Evolutionary conservation across 1,284 basidiomycete species (phyloP).

Genomic region (Meira nashicola): DNA sequence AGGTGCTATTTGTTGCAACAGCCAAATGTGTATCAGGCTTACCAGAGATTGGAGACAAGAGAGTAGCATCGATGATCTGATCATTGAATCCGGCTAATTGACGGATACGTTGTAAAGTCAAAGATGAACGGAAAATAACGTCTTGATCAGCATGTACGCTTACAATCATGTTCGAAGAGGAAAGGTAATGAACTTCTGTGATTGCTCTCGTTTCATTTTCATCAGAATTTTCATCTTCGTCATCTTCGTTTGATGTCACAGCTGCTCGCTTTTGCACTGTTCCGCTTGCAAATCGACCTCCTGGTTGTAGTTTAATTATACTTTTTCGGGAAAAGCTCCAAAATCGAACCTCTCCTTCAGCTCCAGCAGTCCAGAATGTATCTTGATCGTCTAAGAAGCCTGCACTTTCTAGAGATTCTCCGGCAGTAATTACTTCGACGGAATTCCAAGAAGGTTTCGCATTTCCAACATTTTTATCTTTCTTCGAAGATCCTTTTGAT

Average conservation of each 20-base stretch:
- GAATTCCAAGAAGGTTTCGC: slow-evolving; percentile 28
- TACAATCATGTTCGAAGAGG: slow-evolving; percentile 58
- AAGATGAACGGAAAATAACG: slow-evolving; percentile 70
- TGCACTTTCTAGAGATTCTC: slow-evolving; percentile 44
- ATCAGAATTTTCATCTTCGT: slow-evolving; percentile 20
- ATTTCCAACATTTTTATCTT: slow-evolving; percentile 1
- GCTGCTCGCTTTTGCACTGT: background rate
- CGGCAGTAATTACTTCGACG: slow-evolving; percentile 33
- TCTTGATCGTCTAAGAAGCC: slow-evolving; percentile 29
- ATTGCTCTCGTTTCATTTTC: slow-evolving; percentile 41
- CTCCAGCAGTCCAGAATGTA: slow-evolving; percentile 42
- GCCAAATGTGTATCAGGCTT: slow-evolving; percentile 66
- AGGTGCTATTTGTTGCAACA: slow-evolving; percentile 88
- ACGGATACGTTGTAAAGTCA: slow-evolving; percentile 58
- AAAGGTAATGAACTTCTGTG: slow-evolving; percentile 31
- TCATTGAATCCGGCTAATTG: slow-evolving; percentile 97
- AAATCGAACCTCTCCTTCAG: slow-evolving; percentile 32
- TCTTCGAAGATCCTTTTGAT: background rate
- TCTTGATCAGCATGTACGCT: slow-evolving; percentile 89
- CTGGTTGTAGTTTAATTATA: slow-evolving; percentile 18
- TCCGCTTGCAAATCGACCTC: slow-evolving; percentile 12
- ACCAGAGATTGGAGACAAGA: slow-evolving; percentile 44
- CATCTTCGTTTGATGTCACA: background rate
- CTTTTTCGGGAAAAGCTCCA: slow-evolving; percentile 29
- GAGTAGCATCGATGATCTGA: slow-evolving; percentile 81